A percentile compares a stretch with the other conserved stretches of the same genome.
These are phyloP conservation scores for Phytophthora idaei DNA, from an alignment of 352 stramenopile species.

Conservation along the genomic window DNA sequence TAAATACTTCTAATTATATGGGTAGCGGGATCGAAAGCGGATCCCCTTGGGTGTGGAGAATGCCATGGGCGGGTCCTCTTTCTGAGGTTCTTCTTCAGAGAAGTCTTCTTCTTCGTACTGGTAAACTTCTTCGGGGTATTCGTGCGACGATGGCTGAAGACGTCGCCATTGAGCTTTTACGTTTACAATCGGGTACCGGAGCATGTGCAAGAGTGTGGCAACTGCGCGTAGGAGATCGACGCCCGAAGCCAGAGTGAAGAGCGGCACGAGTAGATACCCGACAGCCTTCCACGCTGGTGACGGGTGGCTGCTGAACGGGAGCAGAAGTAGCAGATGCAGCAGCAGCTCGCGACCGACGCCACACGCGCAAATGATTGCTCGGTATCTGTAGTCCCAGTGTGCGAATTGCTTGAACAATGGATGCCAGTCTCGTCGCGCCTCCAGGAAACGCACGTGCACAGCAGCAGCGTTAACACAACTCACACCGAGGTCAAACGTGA, in stretches of 20 bases:
- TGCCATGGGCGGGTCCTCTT: conserved; percentile 21
- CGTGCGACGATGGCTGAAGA: conserved; percentile 7
- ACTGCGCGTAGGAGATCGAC: conserved; percentile 61
- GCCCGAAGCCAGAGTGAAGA: conserved; percentile 60
- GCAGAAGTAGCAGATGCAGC: conserved; percentile 63
- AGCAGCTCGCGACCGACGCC: conserved; percentile 68
- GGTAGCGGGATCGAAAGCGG: conserved; percentile 21
- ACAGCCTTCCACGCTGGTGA: conserved; percentile 39
- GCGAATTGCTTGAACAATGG: conserved; percentile 67
- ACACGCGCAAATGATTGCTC: conserved; percentile 48
- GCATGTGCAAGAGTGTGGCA: conserved; percentile 58
- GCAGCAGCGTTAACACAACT: conserved; percentile 57
- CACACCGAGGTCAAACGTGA: conserved; percentile 64
- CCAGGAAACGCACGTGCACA: conserved; percentile 63
- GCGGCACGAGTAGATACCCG: conserved; percentile 58
- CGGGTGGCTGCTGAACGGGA: conserved; percentile 45
- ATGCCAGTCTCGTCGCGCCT: conserved; percentile 65
- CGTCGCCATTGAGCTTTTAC: conserved; percentile 22
- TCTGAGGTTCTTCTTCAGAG: conserved; percentile 32
- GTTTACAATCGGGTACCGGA: conserved; percentile 49
- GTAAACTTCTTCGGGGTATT: conserved; percentile 12
- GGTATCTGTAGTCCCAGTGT: conserved; percentile 56
- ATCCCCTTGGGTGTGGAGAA: conserved; percentile 35
- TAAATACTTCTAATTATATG: conserved; percentile 43
- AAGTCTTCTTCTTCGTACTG: conserved; percentile 22